Base-by-base conservation (phyloP, 805 yeast species). In the Myxozyma neotropica region DNA sequence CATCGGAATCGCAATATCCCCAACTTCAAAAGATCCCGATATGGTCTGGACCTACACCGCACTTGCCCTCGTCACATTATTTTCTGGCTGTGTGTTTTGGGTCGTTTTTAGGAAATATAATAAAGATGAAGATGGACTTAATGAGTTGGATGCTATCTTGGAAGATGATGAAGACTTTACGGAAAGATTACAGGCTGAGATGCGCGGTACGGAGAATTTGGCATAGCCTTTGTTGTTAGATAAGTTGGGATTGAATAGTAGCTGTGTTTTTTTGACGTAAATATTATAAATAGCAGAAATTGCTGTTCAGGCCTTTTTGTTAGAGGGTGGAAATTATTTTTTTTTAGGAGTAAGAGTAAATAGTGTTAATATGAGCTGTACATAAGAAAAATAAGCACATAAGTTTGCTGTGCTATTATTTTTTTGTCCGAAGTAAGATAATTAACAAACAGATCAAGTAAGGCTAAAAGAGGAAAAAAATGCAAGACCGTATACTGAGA, bases 21-120 rank as follows among this genome's bases (percentile, higher is more conserved):
- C 89, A 27, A 83, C 86, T 10, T 78, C 89, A 10, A 79, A 74
- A 58, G 83, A 88, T 74, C 93, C 93, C 46, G 82, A 87, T 75
- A 79, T 83, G 69, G 81, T 82, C 47, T 85, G 89, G 88, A 80
- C 83, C 69, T 88, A 83, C 73, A 77, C 81, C 52, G 88, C 87
- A 52, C 78, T 86, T 63, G 85, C 84, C 19, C 72, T 79, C 48
- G 79, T 87, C 4, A 81, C 88, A 66, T 75, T 83, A 67, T 65
- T 83, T 59, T 81, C 83, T 36, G 93, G 92, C 23, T 59, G 78
- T 57, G 38, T 77, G 29, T 88, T 88, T 83, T 85, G 86, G 86
- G 40, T 82, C 64, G 67, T 75, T 54, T 86, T 83, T 83, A 73
- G 74, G 29, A 78, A 77, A 61, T 82, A 80, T 73, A 84, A 85